Evolutionary conservation across 2,329 filamentous ascomycete genomes (phyloP), one percentile per base, ranked within the genome.

Genomic region (Aspergillus amoenus): DNA sequence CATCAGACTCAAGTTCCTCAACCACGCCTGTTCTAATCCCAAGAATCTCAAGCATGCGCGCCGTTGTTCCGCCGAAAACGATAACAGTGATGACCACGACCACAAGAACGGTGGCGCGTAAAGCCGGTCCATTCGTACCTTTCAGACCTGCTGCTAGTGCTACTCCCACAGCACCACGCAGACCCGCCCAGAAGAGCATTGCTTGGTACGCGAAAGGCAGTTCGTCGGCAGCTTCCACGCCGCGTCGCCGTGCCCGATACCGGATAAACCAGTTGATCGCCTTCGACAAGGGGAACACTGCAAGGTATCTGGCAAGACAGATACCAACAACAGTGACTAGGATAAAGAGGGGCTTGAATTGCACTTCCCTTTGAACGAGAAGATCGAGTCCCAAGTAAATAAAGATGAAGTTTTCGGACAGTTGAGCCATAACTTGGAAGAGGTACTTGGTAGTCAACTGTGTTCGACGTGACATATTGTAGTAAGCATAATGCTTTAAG

Each of bases 181-280:
- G 82, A 24, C 94, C 94, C 15, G 94, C 94, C 94, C 94, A 99
- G 78, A 96, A 99, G n/a, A 99, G 85, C 94, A 99, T 97, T n/a
- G 90, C 92, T 75, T 97, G 94, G 75, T 97, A 96, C 66, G 91
- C 91, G 70, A 92, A 95, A 0, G 94, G 94, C 37, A 99, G 79
- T 73, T 97, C 94, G 63, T 97, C 93, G 15, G 86, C 85, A 5
- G 88, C 85, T 56, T 96, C 89, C 56, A 81, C 82, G 22, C 92
- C 92, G 53, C 88, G 84, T 48, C 90, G 86, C 49, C 85, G 84
- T 15, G 93, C 91, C 46, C 92, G 86, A 71, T 96, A 96, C 57
- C 90, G 86, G 65, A 95, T 91, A 69, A 97, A 89, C 83, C 89
- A 93, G 74, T 99, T 99, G 74, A 99, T 96, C 15, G 88, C 83